These are phyloP conservation scores for Brachypodium distachyon DNA, from an alignment of 202 grass and related monocot species.

Conservation along the genomic window DNA sequence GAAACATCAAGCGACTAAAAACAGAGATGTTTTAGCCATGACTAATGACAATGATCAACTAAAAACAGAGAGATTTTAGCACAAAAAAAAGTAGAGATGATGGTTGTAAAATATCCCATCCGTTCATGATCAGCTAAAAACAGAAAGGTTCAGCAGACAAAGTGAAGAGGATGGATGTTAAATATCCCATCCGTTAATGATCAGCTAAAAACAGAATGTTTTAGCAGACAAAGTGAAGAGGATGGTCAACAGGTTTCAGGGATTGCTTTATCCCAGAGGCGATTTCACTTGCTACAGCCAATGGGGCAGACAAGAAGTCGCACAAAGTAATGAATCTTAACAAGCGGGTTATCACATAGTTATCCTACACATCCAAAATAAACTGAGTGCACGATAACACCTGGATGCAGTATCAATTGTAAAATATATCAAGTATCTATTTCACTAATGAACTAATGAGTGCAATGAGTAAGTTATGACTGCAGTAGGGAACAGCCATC, in stretches of 20 bases:
- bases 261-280: slow-evolving; percentile 2
- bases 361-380: not conserved
- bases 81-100: too few relatives aligned
- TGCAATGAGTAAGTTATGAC: slow-evolving; percentile 14
- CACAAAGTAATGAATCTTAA: not conserved
- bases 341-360: not conserved
- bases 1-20: not conserved
- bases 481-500: slow-evolving; percentile 10
- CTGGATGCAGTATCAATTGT: not conserved
- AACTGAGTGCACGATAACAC: not conserved
- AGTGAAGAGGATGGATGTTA: not conserved
- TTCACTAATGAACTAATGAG: slow-evolving; percentile 25
- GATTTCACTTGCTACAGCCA: not conserved
- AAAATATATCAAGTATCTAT: not conserved
- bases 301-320: slow-evolving; percentile 34
- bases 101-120: slow-evolving; percentile 17
- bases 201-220: slow-evolving; percentile 25
- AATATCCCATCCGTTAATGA: slow-evolving; percentile 37
- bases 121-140: slow-evolving; percentile 35
- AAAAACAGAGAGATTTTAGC: too few relatives aligned
- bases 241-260: not conserved
- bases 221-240: slow-evolving; percentile 18
- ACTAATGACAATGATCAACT: too few relatives aligned
- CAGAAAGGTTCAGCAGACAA: not conserved
- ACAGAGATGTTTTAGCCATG: too few relatives aligned